Base-by-base conservation (phyloP, 306 rosid species). In the Vicia villosa region DNA sequence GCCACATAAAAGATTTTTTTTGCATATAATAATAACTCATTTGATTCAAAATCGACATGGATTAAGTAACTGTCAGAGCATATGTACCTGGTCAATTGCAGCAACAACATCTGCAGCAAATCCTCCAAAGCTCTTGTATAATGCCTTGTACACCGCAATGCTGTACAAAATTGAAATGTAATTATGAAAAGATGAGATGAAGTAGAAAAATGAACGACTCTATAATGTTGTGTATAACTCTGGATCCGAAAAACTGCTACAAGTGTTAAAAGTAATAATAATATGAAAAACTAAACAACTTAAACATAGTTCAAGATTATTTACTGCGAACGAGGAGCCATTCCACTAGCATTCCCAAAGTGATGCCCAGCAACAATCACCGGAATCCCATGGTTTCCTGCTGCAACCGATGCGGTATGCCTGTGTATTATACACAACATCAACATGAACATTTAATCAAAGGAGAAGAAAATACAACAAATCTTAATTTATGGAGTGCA, bases 291-390 rank as follows among this genome's bases (percentile, higher is more conserved):
- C 38, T 46, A 67, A 58, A 49, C 26, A 55, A 69, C 60, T 16
- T 22, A 36, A 37, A 58, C 15, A 51, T 5, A 60, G 79, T 49
- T 82, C 63, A 47, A 76, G 86, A 82, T 50, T 78, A 73, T 20
- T 88, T 95, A 95, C 99, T 95, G 99, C 70, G 99, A 74, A 66
- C 82, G 99, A 68, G 99, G 97, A 91, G 99, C 97, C 99, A 95
- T 95, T 82, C 99, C 99, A 73, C 99, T 95, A 47, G 99, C 99
- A 79, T 91, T 87, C 72, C 99, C 99, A 60, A 89, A 95, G 83
- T 74, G 80, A 84, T 95, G 95, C 61, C 95, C 99, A 11, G 99
- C 84, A 79, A 95, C 99, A 65, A 95, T 81, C 63, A 95, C 99
- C 8, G 95, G 97, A 77, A 91, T 81, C 70, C 99, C 99, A 71